These are phyloP conservation scores for Kalmusia sp. DNA, from an alignment of 2,329 filamentous ascomycete genomes.

Conservation along the genomic window DNA sequence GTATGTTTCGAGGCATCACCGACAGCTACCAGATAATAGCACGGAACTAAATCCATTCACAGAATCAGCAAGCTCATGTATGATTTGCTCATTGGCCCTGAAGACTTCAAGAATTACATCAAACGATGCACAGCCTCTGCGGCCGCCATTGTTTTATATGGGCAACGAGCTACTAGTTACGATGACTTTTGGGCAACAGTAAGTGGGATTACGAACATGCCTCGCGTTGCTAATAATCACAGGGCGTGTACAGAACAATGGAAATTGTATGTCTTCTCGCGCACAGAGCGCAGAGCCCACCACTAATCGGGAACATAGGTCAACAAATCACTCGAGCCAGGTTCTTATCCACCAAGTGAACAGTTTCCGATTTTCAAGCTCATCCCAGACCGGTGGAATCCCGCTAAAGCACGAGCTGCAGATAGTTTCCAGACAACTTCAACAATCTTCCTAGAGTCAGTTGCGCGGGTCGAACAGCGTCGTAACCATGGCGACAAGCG, in stretches of 20 bases:
- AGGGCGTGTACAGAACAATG: too few species aligned
- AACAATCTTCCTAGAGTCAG: slow-evolving; percentile 24
- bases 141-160: slow-evolving; percentile 16
- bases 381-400: slow-evolving; percentile 25
- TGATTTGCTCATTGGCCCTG: slow-evolving; percentile 52
- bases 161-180: slow-evolving; percentile 13
- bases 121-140: slow-evolving; percentile 12
- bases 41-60: slow-evolving; percentile 1
- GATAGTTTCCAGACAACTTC: slow-evolving; percentile 19
- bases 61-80: slow-evolving; percentile 40
- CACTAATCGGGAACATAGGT: too few species aligned
- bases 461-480: slow-evolving; percentile 22
- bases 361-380: slow-evolving; percentile 34
- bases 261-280: too few species aligned
- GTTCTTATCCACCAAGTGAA: slow-evolving; percentile 8
- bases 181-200: slow-evolving; percentile 22
- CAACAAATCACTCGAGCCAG: too few species aligned
- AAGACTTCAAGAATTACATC: slow-evolving; percentile 43
- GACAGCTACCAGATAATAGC: neutral
- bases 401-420: slow-evolving; percentile 20
- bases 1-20: slow-evolving; percentile 17
- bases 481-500: slow-evolving; percentile 27
- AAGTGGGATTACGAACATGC: neutral
- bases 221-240: too few species aligned
- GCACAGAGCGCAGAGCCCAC: too few species aligned